Evolutionary conservation across 2,329 filamentous ascomycete species (phyloP).

Genomic region (Cladophialophora immunda): DNA sequence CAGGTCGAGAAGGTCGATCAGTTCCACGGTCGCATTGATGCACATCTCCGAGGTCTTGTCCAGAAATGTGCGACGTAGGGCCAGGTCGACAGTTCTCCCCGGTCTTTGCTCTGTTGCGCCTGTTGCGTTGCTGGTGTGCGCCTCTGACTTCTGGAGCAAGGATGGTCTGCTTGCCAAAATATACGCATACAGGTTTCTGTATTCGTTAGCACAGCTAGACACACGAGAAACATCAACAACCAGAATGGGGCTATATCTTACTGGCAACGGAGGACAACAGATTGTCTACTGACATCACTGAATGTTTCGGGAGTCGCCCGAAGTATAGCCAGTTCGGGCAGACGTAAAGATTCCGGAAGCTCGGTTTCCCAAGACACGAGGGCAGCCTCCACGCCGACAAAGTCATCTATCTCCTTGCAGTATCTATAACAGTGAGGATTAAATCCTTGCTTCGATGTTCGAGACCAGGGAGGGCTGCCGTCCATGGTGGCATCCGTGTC

Average conservation of each 20-base stretch:
- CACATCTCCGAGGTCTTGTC: slow-evolving; percentile 5
- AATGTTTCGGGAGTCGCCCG: neutral
- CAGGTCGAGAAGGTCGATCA: slow-evolving; percentile 9
- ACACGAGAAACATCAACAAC: too few species aligned
- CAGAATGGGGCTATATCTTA: too few species aligned
- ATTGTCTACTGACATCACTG: neutral
- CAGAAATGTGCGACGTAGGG: neutral
- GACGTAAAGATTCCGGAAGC: slow-evolving; percentile 11
- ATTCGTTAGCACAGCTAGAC: too few species aligned
- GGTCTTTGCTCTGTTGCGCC: too few species aligned
- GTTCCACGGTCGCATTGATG: slow-evolving; percentile 13
- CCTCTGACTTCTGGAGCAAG: neutral
- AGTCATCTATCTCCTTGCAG: slow-evolving; percentile 9
- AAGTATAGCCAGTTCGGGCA: neutral
- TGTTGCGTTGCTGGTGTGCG: too few species aligned
- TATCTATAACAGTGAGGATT: too few species aligned
- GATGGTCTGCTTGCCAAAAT: slow-evolving; percentile 9
- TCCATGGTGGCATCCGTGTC: neutral
- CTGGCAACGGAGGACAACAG: slow-evolving; percentile 8
- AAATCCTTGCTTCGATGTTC: neutral
- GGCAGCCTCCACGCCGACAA: slow-evolving; percentile 11
- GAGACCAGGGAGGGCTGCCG: neutral
- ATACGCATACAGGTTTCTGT: slow-evolving; percentile 17
- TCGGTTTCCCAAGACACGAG: slow-evolving; percentile 8
- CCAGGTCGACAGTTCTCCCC: neutral